Evolutionary conservation across 352 stramenopile species (phyloP).

Genomic region (Globisporangium cystogenes): DNA sequence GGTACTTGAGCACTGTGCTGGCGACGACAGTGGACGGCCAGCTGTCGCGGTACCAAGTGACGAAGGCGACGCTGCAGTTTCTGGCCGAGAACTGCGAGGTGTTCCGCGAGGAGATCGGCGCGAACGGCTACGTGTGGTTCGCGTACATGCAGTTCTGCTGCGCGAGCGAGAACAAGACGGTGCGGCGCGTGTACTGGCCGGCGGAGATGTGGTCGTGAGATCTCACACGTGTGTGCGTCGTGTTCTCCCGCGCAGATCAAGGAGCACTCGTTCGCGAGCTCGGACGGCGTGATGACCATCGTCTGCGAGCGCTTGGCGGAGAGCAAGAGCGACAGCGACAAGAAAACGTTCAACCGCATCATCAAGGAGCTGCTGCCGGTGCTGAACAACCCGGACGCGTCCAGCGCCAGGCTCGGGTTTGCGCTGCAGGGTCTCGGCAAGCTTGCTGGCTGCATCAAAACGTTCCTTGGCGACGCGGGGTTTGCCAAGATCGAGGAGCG

Average conservation of each 20-base stretch:
- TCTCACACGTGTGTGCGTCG: not conserved
- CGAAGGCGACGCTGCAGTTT: slow-evolving; percentile 52
- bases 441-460: slow-evolving; percentile 33
- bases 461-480: slow-evolving; percentile 43
- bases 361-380: slow-evolving; percentile 64
- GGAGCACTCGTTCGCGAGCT: slow-evolving; percentile 46
- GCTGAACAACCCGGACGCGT: slow-evolving; percentile 39
- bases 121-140: slow-evolving; percentile 49
- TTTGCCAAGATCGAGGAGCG: slow-evolving; percentile 65
- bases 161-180: slow-evolving; percentile 65
- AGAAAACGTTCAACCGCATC: slow-evolving; percentile 67
- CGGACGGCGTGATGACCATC: slow-evolving; percentile 34
- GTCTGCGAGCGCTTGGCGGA: slow-evolving; percentile 32
- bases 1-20: slow-evolving; percentile 55
- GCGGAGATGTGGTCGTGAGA: not conserved
- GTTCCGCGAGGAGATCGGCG: slow-evolving; percentile 50
- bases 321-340: slow-evolving; percentile 41
- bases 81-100: slow-evolving; percentile 30
- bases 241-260: no score
- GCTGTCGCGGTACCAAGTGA: slow-evolving; percentile 62
- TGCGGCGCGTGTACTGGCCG: slow-evolving; percentile 20
- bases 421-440: slow-evolving; percentile 48
- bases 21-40: slow-evolving; percentile 55
- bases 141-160: slow-evolving; percentile 71
- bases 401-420: slow-evolving; percentile 35